Conservation (phyloP, 805 yeast species). For the Priceomyces carsonii region DNA sequence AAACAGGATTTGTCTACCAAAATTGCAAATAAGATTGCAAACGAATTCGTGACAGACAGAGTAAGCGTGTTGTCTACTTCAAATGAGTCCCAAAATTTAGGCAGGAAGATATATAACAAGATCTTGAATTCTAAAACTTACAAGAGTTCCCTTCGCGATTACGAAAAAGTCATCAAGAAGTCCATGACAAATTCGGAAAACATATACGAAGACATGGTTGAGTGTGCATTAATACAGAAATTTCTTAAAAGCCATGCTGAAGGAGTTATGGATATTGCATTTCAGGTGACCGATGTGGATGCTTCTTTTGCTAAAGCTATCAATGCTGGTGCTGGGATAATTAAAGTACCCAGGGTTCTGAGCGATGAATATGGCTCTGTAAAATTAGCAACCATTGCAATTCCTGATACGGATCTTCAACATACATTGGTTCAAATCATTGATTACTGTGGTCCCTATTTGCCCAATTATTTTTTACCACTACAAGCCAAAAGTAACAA, state of each 20-base stretch:
- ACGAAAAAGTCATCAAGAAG: constrained; percentile 12
- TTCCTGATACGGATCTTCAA: constrained; percentile 57
- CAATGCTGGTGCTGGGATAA: constrained; percentile 50
- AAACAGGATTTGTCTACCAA: constrained; percentile 14
- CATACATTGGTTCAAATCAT: constrained; percentile 66
- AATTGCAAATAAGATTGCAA: constrained; percentile 30
- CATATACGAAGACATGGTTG: constrained; percentile 17
- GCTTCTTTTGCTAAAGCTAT: constrained; percentile 48
- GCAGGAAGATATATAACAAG: constrained; percentile 13
- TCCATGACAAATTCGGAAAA: constrained; percentile 16
- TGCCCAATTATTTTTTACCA: constrained; percentile 40
- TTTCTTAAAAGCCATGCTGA: constrained; percentile 61
- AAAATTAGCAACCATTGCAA: constrained; percentile 45
- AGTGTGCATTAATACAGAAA: constrained; percentile 18
- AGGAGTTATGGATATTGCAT: constrained; percentile 76
- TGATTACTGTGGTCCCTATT: constrained; percentile 41
- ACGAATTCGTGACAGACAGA: constrained; percentile 38
- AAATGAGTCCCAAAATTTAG: constrained; percentile 6
- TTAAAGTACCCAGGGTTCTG: constrained; percentile 24
- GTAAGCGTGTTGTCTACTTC: constrained; percentile 10
- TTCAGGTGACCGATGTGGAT: constrained; percentile 56
- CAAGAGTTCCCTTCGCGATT: constrained; percentile 10
- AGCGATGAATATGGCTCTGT: constrained; percentile 54
- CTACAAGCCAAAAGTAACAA: constrained; percentile 5
- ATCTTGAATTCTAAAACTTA: constrained; percentile 13